Percentiles rank a stretch among this genome's conserved stretches.
phyloP scores from a whole-genome alignment of 441 rosid species.

The Pelargonium exstipulatum region DNA sequence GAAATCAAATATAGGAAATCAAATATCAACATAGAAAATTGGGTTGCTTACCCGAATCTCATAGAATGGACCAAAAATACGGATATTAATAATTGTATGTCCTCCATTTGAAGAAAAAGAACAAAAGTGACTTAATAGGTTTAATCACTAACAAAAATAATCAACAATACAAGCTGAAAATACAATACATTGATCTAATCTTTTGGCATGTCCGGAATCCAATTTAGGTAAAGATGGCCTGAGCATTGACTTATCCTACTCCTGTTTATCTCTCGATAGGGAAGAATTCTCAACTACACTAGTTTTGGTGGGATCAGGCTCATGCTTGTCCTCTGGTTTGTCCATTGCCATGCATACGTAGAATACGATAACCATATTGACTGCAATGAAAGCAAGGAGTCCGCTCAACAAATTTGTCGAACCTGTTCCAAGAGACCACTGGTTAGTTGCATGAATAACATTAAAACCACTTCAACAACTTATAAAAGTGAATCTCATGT shows the following conservation, averaged over 20 bases:
- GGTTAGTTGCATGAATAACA: neutral
- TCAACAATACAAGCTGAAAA: neutral
- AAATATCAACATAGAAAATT: too few relatives aligned
- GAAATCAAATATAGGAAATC: too few relatives aligned
- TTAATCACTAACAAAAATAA: neutral
- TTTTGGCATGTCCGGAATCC: neutral
- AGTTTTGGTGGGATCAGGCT: neutral
- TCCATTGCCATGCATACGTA: neutral
- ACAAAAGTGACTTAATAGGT: too few relatives aligned
- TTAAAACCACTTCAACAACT: neutral
- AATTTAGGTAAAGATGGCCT: neutral
- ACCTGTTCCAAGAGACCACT: neutral
- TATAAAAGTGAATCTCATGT: neutral
- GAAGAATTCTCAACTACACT: neutral
- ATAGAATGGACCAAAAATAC: too few relatives aligned
- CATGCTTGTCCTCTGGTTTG: neutral
- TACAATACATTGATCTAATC: neutral
- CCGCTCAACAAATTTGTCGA: slow-evolving; percentile 5
- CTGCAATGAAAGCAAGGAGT: slow-evolving; percentile 7
- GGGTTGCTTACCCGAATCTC: too few relatives aligned
- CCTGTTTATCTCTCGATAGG: slow-evolving; percentile 5
- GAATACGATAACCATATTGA: slow-evolving; percentile 5
- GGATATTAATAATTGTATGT: too few relatives aligned
- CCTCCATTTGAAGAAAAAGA: too few relatives aligned
- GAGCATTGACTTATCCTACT: neutral